Conservation (phyloP, 441 rosid genomes). For the Corymbia citriodora region DNA sequence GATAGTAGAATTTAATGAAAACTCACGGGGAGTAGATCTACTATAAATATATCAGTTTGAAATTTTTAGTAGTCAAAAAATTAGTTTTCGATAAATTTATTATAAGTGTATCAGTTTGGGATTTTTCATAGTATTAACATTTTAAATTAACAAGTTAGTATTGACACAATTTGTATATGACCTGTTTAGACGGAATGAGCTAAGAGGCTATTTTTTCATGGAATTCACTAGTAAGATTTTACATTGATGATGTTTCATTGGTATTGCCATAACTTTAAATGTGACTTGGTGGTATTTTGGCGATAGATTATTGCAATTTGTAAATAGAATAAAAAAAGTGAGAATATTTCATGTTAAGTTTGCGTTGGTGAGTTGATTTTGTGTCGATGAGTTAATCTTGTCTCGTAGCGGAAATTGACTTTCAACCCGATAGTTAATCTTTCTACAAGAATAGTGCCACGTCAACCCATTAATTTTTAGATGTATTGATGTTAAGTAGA, state of each 20-base stretch:
- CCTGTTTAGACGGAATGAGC: rapidly evolving
- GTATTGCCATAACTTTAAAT: rapidly evolving
- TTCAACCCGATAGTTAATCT: neutral
- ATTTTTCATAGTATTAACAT: neutral
- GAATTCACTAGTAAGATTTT: rapidly evolving
- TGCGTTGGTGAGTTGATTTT: too few relatives aligned
- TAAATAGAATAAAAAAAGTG: too few relatives aligned
- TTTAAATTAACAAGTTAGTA: neutral
- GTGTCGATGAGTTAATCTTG: rapidly evolving
- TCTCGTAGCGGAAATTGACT: too few relatives aligned
- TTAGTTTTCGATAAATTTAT: too few relatives aligned
- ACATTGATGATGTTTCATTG: neutral
- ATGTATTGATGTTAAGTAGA: too few relatives aligned
- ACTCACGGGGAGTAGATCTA: too few relatives aligned
- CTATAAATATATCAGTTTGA: too few relatives aligned
- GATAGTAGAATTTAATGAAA: too few relatives aligned
- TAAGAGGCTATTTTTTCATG: neutral
- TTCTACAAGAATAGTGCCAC: neutral
- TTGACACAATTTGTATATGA: rapidly evolving
- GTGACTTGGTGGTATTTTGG: neutral
- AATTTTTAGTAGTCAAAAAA: too few relatives aligned
- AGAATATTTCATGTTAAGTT: rapidly evolving
- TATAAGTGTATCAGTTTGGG: too few relatives aligned
- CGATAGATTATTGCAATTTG: rapidly evolving
- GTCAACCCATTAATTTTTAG: too few relatives aligned